A percentile compares a stretch with the other conserved stretches of the same genome.
Conservation (phyloP, 1,139 yeast species). For the Blastobotrys serpentis region DNA sequence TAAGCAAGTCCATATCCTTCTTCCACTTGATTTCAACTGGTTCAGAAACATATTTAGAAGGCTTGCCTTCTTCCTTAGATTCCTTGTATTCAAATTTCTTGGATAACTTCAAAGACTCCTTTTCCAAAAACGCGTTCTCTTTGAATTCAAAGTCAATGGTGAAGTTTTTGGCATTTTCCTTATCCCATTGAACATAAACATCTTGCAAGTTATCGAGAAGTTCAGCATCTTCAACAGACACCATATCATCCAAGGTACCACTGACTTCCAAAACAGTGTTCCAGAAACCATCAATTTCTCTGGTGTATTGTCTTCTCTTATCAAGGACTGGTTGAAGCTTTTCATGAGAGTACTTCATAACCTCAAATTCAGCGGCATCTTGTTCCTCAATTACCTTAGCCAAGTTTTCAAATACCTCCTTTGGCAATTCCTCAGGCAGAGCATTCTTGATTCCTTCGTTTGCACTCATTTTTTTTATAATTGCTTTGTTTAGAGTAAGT, state of each 20-base stretch:
- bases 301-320: constrained; percentile 34
- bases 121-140: constrained; percentile 37
- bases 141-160: constrained; percentile 37
- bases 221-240: constrained; percentile 37
- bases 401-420: constrained; percentile 21
- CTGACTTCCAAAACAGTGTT: constrained; percentile 37
- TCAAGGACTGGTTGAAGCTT: constrained; percentile 38
- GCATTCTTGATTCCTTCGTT: constrained; percentile 8
- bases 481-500: background rate
- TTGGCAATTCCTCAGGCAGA: constrained; percentile 10
- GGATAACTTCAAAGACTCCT: constrained; percentile 24
- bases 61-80: constrained; percentile 25
- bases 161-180: constrained; percentile 34
- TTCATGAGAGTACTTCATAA: constrained; percentile 28
- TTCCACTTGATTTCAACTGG: constrained; percentile 40
- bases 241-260: constrained; percentile 34
- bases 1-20: constrained; percentile 36
- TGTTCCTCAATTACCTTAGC: constrained; percentile 57
- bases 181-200: constrained; percentile 36
- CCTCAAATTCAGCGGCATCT: constrained; percentile 32
- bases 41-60: constrained; percentile 30
- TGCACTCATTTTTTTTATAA: constrained; percentile 8
- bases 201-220: constrained; percentile 34
- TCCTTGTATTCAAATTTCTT: constrained; percentile 33
- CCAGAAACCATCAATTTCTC: constrained; percentile 42